Evolutionary conservation across 2,329 filamentous ascomycete genomes (phyloP).

Genomic region (Epichloe gansuensis): DNA sequence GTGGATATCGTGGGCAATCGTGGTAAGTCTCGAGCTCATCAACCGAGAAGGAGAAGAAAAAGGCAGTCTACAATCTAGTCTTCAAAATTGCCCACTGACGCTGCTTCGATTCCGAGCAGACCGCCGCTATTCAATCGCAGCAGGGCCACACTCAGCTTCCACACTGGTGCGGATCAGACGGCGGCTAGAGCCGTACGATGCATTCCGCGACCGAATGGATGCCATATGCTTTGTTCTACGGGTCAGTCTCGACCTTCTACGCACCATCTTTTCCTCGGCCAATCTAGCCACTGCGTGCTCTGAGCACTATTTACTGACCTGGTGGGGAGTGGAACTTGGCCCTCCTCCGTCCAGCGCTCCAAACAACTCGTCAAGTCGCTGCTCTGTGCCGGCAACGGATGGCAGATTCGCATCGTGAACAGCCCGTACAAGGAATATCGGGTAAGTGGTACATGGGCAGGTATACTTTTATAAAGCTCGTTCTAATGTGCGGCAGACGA

Average conservation of each 20-base stretch:
- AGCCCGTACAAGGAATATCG: constrained; percentile 14
- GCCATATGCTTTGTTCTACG: constrained; percentile 12
- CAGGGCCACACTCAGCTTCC: constrained; percentile 14
- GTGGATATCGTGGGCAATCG: constrained; percentile 14
- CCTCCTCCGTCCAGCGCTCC: constrained; percentile 6
- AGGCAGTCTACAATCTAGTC: too few species aligned
- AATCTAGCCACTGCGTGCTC: too few species aligned
- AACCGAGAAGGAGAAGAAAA: background rate
- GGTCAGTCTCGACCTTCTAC: constrained; percentile 5
- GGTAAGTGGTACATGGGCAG: constrained; percentile 1
- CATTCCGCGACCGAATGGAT: constrained; percentile 14
- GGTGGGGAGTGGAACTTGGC: background rate
- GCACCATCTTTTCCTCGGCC: background rate
- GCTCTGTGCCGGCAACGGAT: constrained; percentile 11
- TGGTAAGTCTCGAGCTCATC: constrained; percentile 9
- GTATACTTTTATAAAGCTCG: background rate
- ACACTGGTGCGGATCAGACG: constrained; percentile 16
- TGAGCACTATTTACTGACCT: too few species aligned
- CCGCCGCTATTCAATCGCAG: constrained; percentile 14
- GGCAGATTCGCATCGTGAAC: constrained; percentile 14
- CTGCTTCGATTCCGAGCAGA: too few species aligned
- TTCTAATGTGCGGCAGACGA: background rate
- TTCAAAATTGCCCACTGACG: too few species aligned
- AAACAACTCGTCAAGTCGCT: constrained; percentile 19
- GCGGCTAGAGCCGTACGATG: constrained; percentile 17